Evolutionary conservation across 2,329 filamentous ascomycete genomes (phyloP), one percentile per base, ranked within the genome.

Genomic region (Aureobasidium sp.): DNA sequence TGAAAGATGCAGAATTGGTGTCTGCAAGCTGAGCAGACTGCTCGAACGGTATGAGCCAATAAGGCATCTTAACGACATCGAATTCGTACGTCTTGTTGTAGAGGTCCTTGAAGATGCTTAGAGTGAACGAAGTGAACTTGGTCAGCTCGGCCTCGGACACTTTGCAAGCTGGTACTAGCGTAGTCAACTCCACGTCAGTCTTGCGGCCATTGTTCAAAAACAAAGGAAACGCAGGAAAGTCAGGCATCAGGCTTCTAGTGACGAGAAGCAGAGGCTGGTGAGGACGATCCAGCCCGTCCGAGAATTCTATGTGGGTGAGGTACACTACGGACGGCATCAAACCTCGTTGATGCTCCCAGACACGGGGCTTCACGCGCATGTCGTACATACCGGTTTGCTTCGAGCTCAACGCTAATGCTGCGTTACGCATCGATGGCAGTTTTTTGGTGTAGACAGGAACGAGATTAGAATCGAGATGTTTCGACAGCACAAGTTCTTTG

Each of bases 81-180:
- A 82, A 77, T 53, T 89, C 85, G 68, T 90, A 99, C 3, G 81
- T 79, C 72, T 99, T 99, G 73, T 91, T 93, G 76, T 96, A 97
- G 0, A 97, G 78, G 67, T 97, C 91, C 16, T 83, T 77, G 72
- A 95, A 97, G 0, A 95, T 74, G 5, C 82, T 80, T 44, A 95
- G 75, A 0, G 90, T 96, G 70, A 94, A 96, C 0, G 72, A 74
- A 0, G 85, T 85, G n/a, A 97, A 71, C 1, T 77, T 71, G 0
- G 81, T 73, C 0, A 91, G 65, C 1, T 78, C 70, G 0, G 75
- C 68, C 0, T 76, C 67, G 0, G 75, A 72, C 0, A 85, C 65
- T 0, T 73, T 11, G 0, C 91, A 66, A 0, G 78, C 68, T 0
- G 64, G 67, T 0, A 68, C 58, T 1, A 87, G 65, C 0, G 77